Evolutionary conservation across 257 asterid genomes (phyloP).

Genomic region (Phtheirospermum japonicum): DNA sequence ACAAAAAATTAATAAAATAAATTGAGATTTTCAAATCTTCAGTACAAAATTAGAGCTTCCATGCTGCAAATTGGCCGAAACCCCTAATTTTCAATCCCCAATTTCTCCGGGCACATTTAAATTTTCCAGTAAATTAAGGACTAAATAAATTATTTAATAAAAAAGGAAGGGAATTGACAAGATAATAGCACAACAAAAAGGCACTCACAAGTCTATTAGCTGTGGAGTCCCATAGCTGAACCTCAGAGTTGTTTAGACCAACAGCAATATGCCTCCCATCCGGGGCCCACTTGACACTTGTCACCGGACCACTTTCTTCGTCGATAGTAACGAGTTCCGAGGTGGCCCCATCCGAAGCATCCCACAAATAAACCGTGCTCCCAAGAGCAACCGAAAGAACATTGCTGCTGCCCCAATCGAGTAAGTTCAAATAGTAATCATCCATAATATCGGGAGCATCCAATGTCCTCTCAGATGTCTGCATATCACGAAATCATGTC

Average conservation of each 20-base stretch:
- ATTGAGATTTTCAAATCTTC: too few species aligned
- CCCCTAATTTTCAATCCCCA: too few species aligned
- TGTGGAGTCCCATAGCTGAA: conserved; percentile 58
- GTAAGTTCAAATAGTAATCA: conserved; percentile 73
- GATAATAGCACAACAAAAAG: background rate
- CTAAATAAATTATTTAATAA: too few species aligned
- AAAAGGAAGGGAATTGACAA: too few species aligned
- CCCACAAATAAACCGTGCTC: conserved; percentile 60
- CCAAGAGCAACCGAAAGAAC: conserved; percentile 83
- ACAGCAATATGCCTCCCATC: conserved; percentile 49
- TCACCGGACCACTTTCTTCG: conserved; percentile 56
- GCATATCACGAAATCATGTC: conserved; percentile 25
- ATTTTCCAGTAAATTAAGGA: too few species aligned
- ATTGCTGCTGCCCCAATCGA: conserved; percentile 89
- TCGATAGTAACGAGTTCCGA: conserved; percentile 49
- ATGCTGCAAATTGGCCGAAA: too few species aligned
- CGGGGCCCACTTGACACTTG: conserved; percentile 66
- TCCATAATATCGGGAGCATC: conserved; percentile 84
- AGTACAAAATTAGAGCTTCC: too few species aligned
- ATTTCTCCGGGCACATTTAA: too few species aligned
- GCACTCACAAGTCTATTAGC: conserved; percentile 40
- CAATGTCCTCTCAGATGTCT: conserved; percentile 83
- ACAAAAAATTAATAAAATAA: too few species aligned
- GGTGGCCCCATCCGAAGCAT: conserved; percentile 44
- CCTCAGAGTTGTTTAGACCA: conserved; percentile 54